Percentiles rank a stretch among this genome's conserved stretches.
Conservation (phyloP, 805 yeast genomes). For the Torulaspora microellipsoides region DNA sequence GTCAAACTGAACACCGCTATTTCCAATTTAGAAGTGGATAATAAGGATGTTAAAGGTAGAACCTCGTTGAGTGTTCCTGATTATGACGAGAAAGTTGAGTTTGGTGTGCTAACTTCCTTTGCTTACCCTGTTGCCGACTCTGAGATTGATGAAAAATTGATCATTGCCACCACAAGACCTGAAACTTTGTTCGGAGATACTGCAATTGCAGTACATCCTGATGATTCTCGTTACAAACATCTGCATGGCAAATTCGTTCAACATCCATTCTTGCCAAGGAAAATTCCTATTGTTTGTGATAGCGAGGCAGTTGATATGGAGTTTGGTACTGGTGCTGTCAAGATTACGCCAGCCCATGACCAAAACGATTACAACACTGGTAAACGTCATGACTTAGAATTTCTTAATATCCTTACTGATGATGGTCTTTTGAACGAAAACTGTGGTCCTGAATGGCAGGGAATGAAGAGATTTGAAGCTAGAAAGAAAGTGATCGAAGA, state of each 20-base stretch:
- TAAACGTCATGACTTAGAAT: conserved; percentile 84
- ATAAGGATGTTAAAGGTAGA: conserved; percentile 80
- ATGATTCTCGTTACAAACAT: conserved; percentile 87
- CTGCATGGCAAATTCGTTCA: conserved; percentile 88
- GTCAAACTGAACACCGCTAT: conserved; percentile 91
- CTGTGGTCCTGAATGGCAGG: conserved; percentile 85
- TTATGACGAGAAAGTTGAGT: conserved; percentile 84
- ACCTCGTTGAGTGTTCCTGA: conserved; percentile 82
- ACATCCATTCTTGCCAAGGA: conserved; percentile 86
- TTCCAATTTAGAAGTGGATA: conserved; percentile 94
- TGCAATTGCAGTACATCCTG: conserved; percentile 95
- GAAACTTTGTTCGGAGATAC: conserved; percentile 98
- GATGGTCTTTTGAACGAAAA: conserved; percentile 85
- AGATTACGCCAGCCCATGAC: conserved; percentile 98
- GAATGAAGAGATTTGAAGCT: conserved; percentile 92
- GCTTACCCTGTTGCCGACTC: conserved; percentile 84
- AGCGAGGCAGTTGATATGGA: conserved; percentile 97
- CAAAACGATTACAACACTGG: conserved; percentile 95
- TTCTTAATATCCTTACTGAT: conserved; percentile 86
- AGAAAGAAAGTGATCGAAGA: conserved; percentile 77
- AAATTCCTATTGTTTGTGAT: conserved; percentile 85
- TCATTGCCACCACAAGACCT: conserved; percentile 98
- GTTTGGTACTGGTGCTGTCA: conserved; percentile 99
- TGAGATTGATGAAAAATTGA: conserved; percentile 61
- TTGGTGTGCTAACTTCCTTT: conserved; percentile 95